Conservation (phyloP, 305 asterid species). For the Fraxinus ornus region DNA sequence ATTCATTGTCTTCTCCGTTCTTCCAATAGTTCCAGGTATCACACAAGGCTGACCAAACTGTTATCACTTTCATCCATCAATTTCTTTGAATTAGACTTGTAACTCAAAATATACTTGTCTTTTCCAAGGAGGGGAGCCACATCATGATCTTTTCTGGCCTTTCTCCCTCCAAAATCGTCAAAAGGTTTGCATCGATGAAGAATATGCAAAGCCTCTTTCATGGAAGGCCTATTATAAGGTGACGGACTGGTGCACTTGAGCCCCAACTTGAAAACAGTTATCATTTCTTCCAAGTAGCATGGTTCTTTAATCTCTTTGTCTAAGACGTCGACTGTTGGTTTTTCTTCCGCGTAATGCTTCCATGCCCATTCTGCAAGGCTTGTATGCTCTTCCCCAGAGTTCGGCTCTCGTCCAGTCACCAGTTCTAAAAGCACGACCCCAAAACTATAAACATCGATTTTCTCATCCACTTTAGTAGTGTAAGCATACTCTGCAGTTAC, state of each 20-base stretch:
- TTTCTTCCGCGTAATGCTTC: slow-evolving; percentile 61
- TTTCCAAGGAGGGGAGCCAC: slow-evolving; percentile 56
- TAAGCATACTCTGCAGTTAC: slow-evolving; percentile 75
- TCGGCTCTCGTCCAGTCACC: slow-evolving; percentile 75
- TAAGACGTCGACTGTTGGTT: slow-evolving; percentile 32
- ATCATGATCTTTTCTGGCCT: slow-evolving; percentile 36
- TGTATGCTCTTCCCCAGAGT: slow-evolving; percentile 58
- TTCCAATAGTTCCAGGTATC: not conserved
- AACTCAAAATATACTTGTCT: slow-evolving; percentile 40
- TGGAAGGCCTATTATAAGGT: slow-evolving; percentile 75
- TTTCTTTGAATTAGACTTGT: slow-evolving; percentile 34
- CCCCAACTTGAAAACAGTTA: slow-evolving; percentile 59
- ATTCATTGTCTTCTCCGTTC: not conserved
- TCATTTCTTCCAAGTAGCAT: slow-evolving; percentile 52
- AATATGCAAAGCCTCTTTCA: slow-evolving; percentile 73
- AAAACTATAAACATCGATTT: slow-evolving; percentile 79
- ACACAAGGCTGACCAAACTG: slow-evolving; percentile 36
- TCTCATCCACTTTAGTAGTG: slow-evolving; percentile 74
- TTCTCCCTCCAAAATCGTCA: slow-evolving; percentile 25
- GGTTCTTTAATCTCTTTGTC: slow-evolving; percentile 57
- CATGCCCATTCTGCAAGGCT: slow-evolving; percentile 97
- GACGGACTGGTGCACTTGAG: slow-evolving; percentile 68
- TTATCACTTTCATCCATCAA: slow-evolving; percentile 29
- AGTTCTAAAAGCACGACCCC: slow-evolving; percentile 86
- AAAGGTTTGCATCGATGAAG: slow-evolving; percentile 42